Conservation (phyloP, 164 flowering plant genomes). For the Litsea cubeba region DNA sequence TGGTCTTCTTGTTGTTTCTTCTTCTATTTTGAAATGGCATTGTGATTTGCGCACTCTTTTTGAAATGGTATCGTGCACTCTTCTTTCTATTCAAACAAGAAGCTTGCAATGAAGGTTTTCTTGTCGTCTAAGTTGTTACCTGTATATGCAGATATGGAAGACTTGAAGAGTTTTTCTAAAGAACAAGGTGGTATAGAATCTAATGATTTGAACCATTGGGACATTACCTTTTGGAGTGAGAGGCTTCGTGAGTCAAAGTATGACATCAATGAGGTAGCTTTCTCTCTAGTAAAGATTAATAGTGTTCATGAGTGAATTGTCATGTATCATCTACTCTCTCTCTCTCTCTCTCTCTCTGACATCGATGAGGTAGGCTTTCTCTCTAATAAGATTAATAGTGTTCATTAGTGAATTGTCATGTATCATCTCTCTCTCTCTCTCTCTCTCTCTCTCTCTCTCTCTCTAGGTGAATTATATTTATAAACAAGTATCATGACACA, state of each 20-base stretch:
- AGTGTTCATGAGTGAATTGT: background rate
- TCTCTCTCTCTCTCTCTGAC: slow-evolving; percentile 18
- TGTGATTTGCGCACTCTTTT: background rate
- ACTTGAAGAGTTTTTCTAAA: slow-evolving; percentile 60
- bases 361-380: slow-evolving; percentile 67
- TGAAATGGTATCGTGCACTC: background rate
- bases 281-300: background rate
- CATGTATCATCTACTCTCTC: too few species aligned
- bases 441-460: too few species aligned
- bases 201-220: slow-evolving; percentile 81
- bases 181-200: slow-evolving; percentile 75
- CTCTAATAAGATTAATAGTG: background rate
- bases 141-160: slow-evolving; percentile 64
- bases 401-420: background rate
- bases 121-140: background rate
- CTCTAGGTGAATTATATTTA: too few species aligned
- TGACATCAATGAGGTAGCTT: slow-evolving; percentile 83
- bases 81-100: too few species aligned
- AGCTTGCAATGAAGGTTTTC: background rate
- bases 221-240: slow-evolving; percentile 90
- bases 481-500: too few species aligned
- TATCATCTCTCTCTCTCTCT: too few species aligned
- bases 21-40: too few species aligned
- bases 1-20: too few species aligned
- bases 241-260: slow-evolving; percentile 95